Conservation (phyloP, 23 red algal species). For the Gracilaria domingensis region DNA sequence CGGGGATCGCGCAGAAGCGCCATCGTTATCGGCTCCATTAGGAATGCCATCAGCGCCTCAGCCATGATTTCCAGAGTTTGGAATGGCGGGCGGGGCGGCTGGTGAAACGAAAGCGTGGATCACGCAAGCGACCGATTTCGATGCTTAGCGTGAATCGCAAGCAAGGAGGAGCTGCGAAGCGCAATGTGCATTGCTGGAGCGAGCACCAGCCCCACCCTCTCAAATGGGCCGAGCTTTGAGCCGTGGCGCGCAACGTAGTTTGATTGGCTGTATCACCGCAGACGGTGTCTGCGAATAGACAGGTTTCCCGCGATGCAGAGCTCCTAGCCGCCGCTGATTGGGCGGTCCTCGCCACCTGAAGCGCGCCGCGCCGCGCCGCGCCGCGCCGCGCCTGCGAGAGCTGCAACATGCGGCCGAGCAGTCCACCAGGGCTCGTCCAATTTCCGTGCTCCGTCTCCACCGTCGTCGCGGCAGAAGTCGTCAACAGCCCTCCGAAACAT, state of each 20-base stretch:
- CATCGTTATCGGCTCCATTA: too few relatives aligned
- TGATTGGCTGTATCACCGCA: constrained; percentile 37
- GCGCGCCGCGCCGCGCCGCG: constrained; percentile 5
- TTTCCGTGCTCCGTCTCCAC: neutral
- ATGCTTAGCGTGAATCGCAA: neutral
- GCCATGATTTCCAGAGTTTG: too few relatives aligned
- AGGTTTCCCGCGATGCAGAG: neutral
- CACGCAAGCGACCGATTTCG: too few relatives aligned
- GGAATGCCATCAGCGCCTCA: too few relatives aligned
- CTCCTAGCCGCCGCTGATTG: constrained; percentile 4
- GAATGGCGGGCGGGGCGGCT: too few relatives aligned
- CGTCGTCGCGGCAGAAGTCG: too few relatives aligned
- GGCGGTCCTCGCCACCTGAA: constrained; percentile 18
- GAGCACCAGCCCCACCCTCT: neutral
- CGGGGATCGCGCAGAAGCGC: neutral
- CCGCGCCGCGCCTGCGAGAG: constrained; percentile 4
- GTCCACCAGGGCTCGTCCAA: neutral
- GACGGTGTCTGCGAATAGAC: neutral
- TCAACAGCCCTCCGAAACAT: neutral
- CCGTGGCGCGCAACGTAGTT: neutral
- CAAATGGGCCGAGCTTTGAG: constrained; percentile 22
- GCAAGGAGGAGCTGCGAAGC: neutral
- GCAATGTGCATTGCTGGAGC: constrained; percentile 33
- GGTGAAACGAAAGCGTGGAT: too few relatives aligned
- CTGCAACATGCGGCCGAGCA: neutral